Percentiles rank a stretch among this genome's conserved stretches.
These are phyloP conservation scores for Malus hybrid DNA, from an alignment of 331 rosid species.

Conservation along the genomic window DNA sequence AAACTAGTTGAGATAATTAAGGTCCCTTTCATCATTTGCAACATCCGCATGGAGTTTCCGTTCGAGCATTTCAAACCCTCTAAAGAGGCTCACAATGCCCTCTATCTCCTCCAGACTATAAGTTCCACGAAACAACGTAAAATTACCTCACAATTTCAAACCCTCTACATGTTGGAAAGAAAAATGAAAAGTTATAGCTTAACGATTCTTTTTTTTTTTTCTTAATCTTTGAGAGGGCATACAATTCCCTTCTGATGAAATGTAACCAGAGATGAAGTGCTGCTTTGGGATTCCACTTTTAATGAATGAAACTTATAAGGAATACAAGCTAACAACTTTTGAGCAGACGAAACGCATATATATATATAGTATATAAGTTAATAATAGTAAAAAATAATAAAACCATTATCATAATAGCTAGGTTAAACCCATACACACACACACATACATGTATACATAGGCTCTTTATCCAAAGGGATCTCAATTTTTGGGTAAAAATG, in stretches of 20 bases:
- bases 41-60: slow-evolving; percentile 32
- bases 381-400: no score
- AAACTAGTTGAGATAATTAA: not conserved
- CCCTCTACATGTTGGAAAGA: no score
- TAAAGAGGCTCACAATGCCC: slow-evolving; percentile 6
- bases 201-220: not conserved
- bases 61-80: slow-evolving; percentile 5
- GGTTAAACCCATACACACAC: no score
- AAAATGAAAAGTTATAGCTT: no score
- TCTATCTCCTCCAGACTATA: not conserved
- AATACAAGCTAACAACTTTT: not conserved
- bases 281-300: not conserved
- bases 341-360: not conserved
- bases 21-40: slow-evolving; percentile 27
- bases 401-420: no score
- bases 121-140: not conserved
- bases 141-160: slow-evolving; percentile 2
- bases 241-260: slow-evolving; percentile 18
- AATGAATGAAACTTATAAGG: not conserved
- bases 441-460: no score
- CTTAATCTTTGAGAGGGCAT: slow-evolving; percentile 2
- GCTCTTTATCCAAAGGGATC: no score
- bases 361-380: no score
- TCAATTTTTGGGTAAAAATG: no score
- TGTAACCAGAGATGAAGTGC: not conserved